Percentiles rank a stretch among this genome's conserved stretches.
These are phyloP conservation scores for Trichosporon sp. DNA, from an alignment of 1,284 basidiomycete genomes.

Conservation along the genomic window DNA sequence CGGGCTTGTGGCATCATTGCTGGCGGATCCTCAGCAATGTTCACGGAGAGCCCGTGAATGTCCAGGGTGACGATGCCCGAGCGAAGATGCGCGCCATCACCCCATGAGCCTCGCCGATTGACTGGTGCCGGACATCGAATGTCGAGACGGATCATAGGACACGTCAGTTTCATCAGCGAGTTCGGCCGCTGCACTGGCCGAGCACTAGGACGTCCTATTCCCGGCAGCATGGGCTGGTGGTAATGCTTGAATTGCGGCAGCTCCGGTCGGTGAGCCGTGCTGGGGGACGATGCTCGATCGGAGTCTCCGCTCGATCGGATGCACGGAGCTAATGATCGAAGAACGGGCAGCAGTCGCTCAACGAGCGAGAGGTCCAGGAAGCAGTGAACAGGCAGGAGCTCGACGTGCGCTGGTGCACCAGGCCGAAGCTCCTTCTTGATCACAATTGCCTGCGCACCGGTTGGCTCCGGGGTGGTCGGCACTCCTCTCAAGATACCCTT, in stretches of 20 bases:
- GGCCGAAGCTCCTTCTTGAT: slow-evolving; percentile 32
- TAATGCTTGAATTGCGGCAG: slow-evolving; percentile 13
- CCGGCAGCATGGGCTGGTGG: background rate
- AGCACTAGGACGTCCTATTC: background rate
- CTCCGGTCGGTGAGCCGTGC: background rate
- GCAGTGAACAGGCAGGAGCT: slow-evolving; percentile 67
- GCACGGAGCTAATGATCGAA: slow-evolving; percentile 42
- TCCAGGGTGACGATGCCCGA: slow-evolving; percentile 56
- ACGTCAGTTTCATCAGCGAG: slow-evolving; percentile 30
- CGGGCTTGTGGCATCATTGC: background rate
- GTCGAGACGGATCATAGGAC: slow-evolving; percentile 48
- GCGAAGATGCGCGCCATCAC: slow-evolving; percentile 51
- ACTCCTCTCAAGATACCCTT: slow-evolving; percentile 43
- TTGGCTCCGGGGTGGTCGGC: slow-evolving; percentile 25
- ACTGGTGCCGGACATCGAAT: slow-evolving; percentile 55
- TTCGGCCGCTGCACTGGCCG: slow-evolving; percentile 3
- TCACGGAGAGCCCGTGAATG: slow-evolving; percentile 40
- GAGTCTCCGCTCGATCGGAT: slow-evolving; percentile 28
- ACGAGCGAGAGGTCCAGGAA: slow-evolving; percentile 70
- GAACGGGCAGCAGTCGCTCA: slow-evolving; percentile 54
- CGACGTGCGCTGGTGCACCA: slow-evolving; percentile 34
- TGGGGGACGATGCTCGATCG: background rate
- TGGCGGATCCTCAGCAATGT: slow-evolving; percentile 26
- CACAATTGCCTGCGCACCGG: slow-evolving; percentile 34
- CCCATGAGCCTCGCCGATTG: slow-evolving; percentile 48